Percentiles rank a stretch among this genome's conserved stretches.
phyloP scores from a whole-genome alignment of 2,329 filamentous ascomycete species.

The Penicillium psychrosexuale region DNA sequence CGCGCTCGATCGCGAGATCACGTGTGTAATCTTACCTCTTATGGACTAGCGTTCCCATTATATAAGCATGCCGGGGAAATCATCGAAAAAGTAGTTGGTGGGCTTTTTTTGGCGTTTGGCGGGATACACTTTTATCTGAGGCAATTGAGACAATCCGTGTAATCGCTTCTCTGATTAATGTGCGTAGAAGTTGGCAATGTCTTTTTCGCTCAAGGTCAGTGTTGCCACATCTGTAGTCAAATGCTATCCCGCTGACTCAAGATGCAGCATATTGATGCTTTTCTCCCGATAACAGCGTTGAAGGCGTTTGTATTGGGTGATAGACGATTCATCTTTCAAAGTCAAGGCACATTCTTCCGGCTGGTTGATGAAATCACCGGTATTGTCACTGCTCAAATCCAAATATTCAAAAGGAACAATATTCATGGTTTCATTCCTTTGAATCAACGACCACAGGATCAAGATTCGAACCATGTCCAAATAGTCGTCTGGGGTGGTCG shows the following conservation, averaged over 20 bases:
- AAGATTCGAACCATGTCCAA: conserved; percentile 13
- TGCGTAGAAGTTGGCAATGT: conserved; percentile 22
- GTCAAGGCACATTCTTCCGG: conserved; percentile 38
- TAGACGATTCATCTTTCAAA: conserved; percentile 35
- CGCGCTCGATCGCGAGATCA: conserved; percentile 19
- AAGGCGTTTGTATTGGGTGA: conserved; percentile 30
- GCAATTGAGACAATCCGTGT: conserved; percentile 6
- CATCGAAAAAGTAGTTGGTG: conserved; percentile 12
- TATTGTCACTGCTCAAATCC: conserved; percentile 27
- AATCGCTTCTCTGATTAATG: conserved; percentile 15
- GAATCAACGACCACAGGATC: conserved; percentile 16
- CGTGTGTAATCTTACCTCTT: conserved; percentile 22
- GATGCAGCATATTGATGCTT: conserved; percentile 40
- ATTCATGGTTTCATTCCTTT: conserved; percentile 39
- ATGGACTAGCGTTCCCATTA: conserved; percentile 10
- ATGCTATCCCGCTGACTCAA: conserved; percentile 22
- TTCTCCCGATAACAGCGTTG: conserved; percentile 44
- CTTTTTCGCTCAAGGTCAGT: conserved; percentile 34
- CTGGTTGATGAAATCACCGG: conserved; percentile 35
- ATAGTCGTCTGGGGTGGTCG: conserved; percentile 68
- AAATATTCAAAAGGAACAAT: conserved; percentile 37
- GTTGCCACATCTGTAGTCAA: background rate
- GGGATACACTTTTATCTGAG: conserved; percentile 5
- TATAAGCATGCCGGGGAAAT: conserved; percentile 4
- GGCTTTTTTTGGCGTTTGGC: conserved; percentile 12